Evolutionary conservation across 176 grass and related monocot genomes (phyloP).

Genomic region (Guadua angustifolia): DNA sequence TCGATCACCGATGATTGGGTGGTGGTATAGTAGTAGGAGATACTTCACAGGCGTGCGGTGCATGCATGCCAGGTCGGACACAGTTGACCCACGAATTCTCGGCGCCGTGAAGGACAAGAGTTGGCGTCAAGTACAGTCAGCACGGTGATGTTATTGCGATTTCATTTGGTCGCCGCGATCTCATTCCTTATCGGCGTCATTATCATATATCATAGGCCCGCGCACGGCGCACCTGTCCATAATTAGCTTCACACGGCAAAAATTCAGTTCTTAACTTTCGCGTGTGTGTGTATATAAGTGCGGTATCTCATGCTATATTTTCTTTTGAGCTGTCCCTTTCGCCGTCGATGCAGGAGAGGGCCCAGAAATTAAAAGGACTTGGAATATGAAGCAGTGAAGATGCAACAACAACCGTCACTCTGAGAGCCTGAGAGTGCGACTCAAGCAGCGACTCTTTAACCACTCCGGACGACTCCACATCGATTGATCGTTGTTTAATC

Average conservation of each 20-base stretch:
- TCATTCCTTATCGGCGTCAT: constrained; percentile 26
- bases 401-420: constrained; percentile 43
- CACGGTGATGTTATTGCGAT: constrained; percentile 32
- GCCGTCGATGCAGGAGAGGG: constrained; percentile 13
- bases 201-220: not conserved
- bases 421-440: constrained; percentile 34
- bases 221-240: not conserved
- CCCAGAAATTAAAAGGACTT: constrained; percentile 12
- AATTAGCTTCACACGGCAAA: not conserved
- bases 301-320: constrained; percentile 5
- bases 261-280: constrained; percentile 4
- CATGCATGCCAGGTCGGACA: constrained; percentile 46
- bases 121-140: constrained; percentile 47
- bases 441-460: constrained; percentile 35
- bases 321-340: not conserved
- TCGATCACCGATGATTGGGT: not conserved
- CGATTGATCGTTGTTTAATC: constrained; percentile 19
- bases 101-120: constrained; percentile 18
- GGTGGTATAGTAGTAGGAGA: not conserved
- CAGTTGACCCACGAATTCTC: constrained; percentile 28
- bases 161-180: constrained; percentile 30
- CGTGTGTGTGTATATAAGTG: not conserved
- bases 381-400: constrained; percentile 23
- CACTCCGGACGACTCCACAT: not conserved
- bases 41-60: constrained; percentile 22